Base-by-base conservation (phyloP, 768 basidiomycete genomes). In the Pleurotus tuber-regium region DNA sequence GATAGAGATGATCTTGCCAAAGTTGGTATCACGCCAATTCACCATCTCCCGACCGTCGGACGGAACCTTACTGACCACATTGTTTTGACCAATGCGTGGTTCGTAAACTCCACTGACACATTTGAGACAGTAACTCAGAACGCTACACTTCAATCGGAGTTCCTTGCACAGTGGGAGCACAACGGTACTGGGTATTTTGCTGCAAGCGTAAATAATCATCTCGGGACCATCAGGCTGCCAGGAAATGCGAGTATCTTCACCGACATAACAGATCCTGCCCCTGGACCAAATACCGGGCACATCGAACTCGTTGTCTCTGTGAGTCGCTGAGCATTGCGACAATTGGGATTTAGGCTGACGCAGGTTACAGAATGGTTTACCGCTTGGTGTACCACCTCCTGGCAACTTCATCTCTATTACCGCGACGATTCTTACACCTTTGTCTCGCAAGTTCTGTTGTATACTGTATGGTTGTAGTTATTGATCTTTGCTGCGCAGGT, bases 21-120 rank as follows among this genome's bases (percentile, higher is more conserved):
- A 4, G 9, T 31, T 6, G 68, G 68, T 9, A 71, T 69, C 1
- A 60, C 71, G 5, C 62, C 62, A 14, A 57, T 71, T n/a, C 64
- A 72, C 12, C 54, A 66, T 11, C 57, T 64, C 11, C 72, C 71
- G 2, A 59, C 62, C 19, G 72, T 73, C 18, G 73, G 73, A 9
- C 56, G 66, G 50, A 70, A 70, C 48, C 54, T 71, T 3, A 51
- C 61, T 10, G 70, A 73, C 35, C 72, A 73, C 31, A 57, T 63
- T 25, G 29, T 59, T 35, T 29, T 39, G 12, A 10, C 23, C 21
- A 10, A 19, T n/a, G 16, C 28, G 2, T 65, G 61, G 52, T 59
- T 62, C n/a, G 64, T 64, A 12, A 60, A 63, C 18, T 57, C 59
- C 2, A 59, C 55, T 1, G 57, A 63, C 12, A 70, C 64, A 2